Percentiles rank a stretch among this genome's conserved stretches.
Evolutionary conservation across 352 stramenopile species (phyloP).

Genomic region (Thalassiosira delicatula): DNA sequence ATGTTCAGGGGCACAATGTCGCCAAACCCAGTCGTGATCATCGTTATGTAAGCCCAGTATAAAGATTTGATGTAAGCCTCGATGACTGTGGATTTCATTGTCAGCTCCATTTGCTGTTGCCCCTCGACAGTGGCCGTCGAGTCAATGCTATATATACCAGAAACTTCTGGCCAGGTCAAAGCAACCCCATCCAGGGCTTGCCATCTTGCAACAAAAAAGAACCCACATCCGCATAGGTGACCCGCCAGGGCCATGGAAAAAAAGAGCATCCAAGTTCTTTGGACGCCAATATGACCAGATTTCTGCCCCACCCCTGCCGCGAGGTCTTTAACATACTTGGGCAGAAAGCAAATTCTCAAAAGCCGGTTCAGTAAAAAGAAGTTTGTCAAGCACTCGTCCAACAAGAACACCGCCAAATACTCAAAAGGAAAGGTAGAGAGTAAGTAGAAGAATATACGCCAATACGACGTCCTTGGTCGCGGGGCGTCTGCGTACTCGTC

Average conservation of each 20-base stretch:
- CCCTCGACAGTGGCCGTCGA: conserved; percentile 6
- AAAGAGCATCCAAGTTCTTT: conserved; percentile 62
- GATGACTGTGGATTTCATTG: conserved; percentile 25
- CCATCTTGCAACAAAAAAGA: conserved; percentile 56
- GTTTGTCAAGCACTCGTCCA: conserved; percentile 16
- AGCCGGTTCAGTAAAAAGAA: conserved; percentile 64
- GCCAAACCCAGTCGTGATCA: conserved; percentile 78
- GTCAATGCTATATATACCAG: conserved; percentile 53
- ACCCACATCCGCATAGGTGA: conserved; percentile 67
- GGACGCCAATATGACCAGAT: conserved; percentile 60
- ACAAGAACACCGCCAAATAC: conserved; percentile 39
- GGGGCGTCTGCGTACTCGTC: neutral
- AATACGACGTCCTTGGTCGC: conserved; percentile 20
- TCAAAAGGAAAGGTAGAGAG: conserved; percentile 57
- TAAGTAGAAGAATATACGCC: conserved; percentile 42
- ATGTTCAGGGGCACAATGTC: conserved; percentile 70
- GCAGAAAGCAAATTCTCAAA: conserved; percentile 54
- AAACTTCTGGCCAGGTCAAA: conserved; percentile 53
- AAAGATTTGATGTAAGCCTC: conserved; percentile 66
- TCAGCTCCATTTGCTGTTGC: conserved; percentile 19
- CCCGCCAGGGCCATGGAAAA: conserved; percentile 67
- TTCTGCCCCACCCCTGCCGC: conserved; percentile 41
- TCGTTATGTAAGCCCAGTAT: conserved; percentile 79
- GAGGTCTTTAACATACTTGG: conserved; percentile 53
- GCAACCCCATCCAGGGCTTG: conserved; percentile 48